Percentiles rank a stretch among this genome's conserved stretches.
phyloP scores from a whole-genome alignment of 352 stramenopile species.

The Phytophthora nicotianae region DNA sequence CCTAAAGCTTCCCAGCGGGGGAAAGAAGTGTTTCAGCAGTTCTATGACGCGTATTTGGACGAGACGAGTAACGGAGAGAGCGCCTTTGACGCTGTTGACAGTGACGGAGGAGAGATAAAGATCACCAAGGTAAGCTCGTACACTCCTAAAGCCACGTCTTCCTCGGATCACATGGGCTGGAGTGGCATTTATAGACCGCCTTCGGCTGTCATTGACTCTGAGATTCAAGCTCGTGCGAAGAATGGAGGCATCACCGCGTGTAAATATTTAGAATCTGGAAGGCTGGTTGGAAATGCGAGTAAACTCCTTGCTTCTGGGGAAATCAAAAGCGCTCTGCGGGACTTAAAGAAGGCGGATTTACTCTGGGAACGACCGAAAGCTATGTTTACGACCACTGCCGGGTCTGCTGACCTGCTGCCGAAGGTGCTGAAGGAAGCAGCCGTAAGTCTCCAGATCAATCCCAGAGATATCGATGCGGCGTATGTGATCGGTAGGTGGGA shows the following conservation, averaged over 20 bases:
- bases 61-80: constrained; percentile 7
- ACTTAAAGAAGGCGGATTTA: constrained; percentile 33
- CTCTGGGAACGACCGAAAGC: constrained; percentile 33
- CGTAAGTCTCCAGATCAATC: constrained; percentile 30
- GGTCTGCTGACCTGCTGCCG: constrained; percentile 17
- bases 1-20: constrained; percentile 14
- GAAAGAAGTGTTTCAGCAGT: constrained; percentile 26
- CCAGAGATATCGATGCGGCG: constrained; percentile 31
- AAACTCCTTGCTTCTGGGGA: constrained; percentile 25
- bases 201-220: constrained; percentile 33
- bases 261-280: constrained; percentile 35
- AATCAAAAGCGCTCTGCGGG: constrained; percentile 23
- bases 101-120: constrained; percentile 13
- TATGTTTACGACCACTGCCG: constrained; percentile 3
- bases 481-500: constrained; percentile 42
- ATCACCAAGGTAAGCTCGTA: constrained; percentile 22
- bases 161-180: constrained; percentile 8
- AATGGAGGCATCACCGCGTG: constrained; percentile 30
- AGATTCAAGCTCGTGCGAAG: constrained; percentile 30
- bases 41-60: constrained; percentile 33
- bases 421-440: constrained; percentile 29
- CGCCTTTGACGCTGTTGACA: background rate
- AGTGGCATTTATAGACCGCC: constrained; percentile 26
- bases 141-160: constrained; percentile 16
- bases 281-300: constrained; percentile 16